These are phyloP conservation scores for Amphibolis antarctica DNA, from an alignment of 106 monocot species.

Conservation along the genomic window DNA sequence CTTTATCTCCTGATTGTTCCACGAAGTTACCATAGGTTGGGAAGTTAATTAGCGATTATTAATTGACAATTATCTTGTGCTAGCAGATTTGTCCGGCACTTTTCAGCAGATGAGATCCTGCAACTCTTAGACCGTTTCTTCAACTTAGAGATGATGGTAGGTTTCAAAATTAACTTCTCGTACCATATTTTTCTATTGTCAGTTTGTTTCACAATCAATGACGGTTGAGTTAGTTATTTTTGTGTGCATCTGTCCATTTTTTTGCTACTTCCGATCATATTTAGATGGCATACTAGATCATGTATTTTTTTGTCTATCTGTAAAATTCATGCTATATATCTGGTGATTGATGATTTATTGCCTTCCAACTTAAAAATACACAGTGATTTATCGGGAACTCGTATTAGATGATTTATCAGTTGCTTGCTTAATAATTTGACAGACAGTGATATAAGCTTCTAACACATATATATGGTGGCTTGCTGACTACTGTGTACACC, in stretches of 20 bases:
- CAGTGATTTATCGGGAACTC: no score
- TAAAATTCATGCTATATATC: not conserved
- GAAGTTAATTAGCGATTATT: not conserved
- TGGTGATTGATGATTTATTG: not conserved
- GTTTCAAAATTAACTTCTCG: not conserved
- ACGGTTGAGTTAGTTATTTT: not conserved
- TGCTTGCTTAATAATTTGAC: no score
- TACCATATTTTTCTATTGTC: no score
- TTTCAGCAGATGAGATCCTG: slow-evolving; percentile 81
- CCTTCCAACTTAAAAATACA: no score
- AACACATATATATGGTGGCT: no score
- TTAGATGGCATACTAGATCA: not conserved
- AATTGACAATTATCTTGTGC: not conserved
- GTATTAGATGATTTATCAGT: no score
- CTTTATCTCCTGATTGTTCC: not conserved
- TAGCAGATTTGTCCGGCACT: slow-evolving; percentile 59
- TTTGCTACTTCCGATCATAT: not conserved
- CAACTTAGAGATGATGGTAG: slow-evolving; percentile 96
- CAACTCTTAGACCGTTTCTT: slow-evolving; percentile 87
- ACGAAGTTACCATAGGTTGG: no score
- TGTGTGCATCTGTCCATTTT: not conserved
- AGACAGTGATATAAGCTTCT: no score
- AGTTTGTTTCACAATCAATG: not conserved
- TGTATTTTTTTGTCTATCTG: not conserved
- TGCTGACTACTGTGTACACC: no score